Base-by-base conservation (phyloP, 2,329 filamentous ascomycete species). In the Fusarium decemcellulare region DNA sequence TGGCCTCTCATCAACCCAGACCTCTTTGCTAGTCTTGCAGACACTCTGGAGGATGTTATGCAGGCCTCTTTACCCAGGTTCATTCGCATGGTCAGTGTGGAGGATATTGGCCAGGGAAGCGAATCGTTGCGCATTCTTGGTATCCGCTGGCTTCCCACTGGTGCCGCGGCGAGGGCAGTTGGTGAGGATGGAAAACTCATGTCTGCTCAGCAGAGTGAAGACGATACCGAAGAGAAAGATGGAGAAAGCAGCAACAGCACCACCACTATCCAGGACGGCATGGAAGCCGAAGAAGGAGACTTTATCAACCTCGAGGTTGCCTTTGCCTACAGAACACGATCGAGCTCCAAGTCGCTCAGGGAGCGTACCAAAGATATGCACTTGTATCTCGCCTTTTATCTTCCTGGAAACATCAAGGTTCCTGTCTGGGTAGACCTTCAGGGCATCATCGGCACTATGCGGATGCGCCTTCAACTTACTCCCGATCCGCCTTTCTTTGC, bases 1-100 rank as follows among this genome's bases (percentile, higher is more conserved):
- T 94, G 92, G 92, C 91, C 91, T 0, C 83, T 94, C 32, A 85
- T 94, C 73, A 94, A 94, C 73, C 92, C 92, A 0, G 92, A 94
- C 71, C 83, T 94, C 2, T 93, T 94, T 72, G 85, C 87, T 1
- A 89, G 88, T 36, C 77, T 93, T 2, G 86, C 89, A 1, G 92
- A 94, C 72, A 92, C 88, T 30, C 85, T 94, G 5, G 92, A 94
- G 78, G 92, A 94, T 76, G 90, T 94, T 50, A 94, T 94, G 92
- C 92, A 94, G 79, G 91, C 92, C 3, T 92, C 90, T 9, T 80
- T 93, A 16, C 91, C 92, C 1, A 89, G 86, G 60, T 78, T 92
- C 37, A 85, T 93, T 34, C 88, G 91, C 50, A 93, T 93, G 91
- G 90, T 93, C 44, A 91, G 90, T 56, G 88, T 93, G 8, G 91